Base-by-base conservation (phyloP, 208 protist genomes). In the Leishmania arabica region DNA sequence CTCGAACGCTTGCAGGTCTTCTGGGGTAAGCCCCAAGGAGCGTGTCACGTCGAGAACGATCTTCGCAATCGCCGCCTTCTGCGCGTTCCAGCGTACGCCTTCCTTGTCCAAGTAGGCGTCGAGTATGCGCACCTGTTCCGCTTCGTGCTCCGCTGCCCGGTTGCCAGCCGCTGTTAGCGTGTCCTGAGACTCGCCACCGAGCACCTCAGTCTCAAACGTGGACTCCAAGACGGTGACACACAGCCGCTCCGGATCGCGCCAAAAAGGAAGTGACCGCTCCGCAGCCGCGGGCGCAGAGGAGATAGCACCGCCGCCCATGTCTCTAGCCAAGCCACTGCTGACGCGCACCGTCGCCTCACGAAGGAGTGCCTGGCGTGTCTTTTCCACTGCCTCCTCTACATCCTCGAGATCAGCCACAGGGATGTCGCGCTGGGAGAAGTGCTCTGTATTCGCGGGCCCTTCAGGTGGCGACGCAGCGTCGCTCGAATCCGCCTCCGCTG, bases 141-240 rank as follows among this genome's bases (percentile, higher is more conserved):
- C 84, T 80, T 97, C 91, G 73, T 91, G 65, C 68, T 72, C 73
- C n/a, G 89, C 84, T 24, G 85, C 86, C 21, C 80, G 66, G 45
- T 82, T 79, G 37, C 88, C 88, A 4, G 64, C 75, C 1, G 79
- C 73, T 31, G 69, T 87, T 19, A 97, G 82, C 69, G 87, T 78
- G 77, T 66, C 76, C 51, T 84, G 83, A 53, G 75, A 75, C 75
- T 88, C 87, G 3, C 78, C 86, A 24, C 88, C 75, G 11, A 87
- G 81, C 34, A 94, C 75, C 27, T 85, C 85, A 69, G 92, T 93
- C 86, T 97, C 94, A 81, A 96, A 97, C 31, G 85, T 69, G 17
- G 89, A 87, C 84, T 97, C 94, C 17, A 97, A 78, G 73, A 96
- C 72, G 15, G 92, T 97, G n/a, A 97, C 66, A 74, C 89, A 90